A percentile compares a stretch with the other conserved stretches of the same genome.
Evolutionary conservation across 345 rosid species (phyloP).

Genomic region (Gossypium arboreum): DNA sequence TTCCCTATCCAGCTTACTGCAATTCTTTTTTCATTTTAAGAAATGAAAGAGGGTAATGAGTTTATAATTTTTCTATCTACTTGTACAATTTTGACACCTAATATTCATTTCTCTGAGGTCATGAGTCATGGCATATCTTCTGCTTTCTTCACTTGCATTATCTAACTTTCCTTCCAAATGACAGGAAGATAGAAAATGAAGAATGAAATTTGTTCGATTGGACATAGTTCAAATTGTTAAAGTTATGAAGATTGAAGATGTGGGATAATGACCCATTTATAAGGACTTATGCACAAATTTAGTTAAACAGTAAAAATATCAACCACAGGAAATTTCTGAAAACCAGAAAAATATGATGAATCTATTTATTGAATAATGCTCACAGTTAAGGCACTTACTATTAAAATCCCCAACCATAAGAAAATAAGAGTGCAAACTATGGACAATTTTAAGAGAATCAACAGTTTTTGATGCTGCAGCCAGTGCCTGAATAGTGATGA

Average conservation of each 20-base stretch:
- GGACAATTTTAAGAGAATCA: constrained; percentile 83
- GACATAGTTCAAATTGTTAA: not conserved
- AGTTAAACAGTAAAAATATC: not conserved
- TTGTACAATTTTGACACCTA: not conserved
- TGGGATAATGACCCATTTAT: not conserved
- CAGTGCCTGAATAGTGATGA: constrained; percentile 61
- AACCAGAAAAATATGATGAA: not conserved
- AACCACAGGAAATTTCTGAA: not conserved
- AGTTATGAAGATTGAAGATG: constrained; percentile 5
- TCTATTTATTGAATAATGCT: constrained; percentile 11
- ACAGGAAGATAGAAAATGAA: not conserved
- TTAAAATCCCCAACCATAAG: constrained; percentile 84
- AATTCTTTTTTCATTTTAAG: not conserved
- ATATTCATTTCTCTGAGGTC: not conserved
- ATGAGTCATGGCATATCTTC: not conserved
- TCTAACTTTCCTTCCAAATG: constrained; percentile 1
- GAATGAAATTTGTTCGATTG: not conserved
- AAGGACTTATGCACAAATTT: not conserved
- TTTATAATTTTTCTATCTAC: not conserved
- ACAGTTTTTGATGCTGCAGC: constrained; percentile 98
- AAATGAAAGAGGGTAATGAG: not conserved
- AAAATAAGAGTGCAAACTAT: constrained; percentile 87
- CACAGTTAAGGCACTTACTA: constrained; percentile 43
- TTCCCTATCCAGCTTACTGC: not conserved
- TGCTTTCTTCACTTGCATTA: not conserved